These are phyloP conservation scores for Cryptomeria japonica DNA, from an alignment of 75 land plant genomes.

Conservation along the genomic window DNA sequence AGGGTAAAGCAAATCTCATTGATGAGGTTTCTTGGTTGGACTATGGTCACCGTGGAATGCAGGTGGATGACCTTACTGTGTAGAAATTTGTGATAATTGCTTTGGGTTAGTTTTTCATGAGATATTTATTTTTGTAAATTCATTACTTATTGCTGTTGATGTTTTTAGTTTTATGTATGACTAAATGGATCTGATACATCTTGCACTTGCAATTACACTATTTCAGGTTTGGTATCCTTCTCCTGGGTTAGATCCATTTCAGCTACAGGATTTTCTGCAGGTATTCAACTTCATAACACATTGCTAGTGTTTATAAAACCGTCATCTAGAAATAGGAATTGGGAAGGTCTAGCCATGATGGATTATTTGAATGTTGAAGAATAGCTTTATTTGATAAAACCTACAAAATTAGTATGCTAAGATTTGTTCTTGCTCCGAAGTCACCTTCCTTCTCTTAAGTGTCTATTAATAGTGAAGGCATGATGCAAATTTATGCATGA, in stretches of 20 bases:
- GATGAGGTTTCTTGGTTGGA: conserved; percentile 99
- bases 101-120: not conserved
- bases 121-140: not conserved
- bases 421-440: not conserved
- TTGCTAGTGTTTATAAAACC: not conserved
- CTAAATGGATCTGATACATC: not conserved
- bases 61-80: conserved; percentile 43
- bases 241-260: conserved; percentile 67
- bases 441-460: not conserved
- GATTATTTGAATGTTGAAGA: not conserved
- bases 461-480: not conserved
- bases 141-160: not conserved
- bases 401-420: not conserved
- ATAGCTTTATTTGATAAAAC: not conserved
- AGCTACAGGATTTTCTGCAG: conserved; percentile 84
- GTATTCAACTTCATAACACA: conserved; percentile 23
- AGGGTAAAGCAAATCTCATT: conserved; percentile 69
- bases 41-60: conserved; percentile 99
- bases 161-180: not conserved
- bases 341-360: not conserved
- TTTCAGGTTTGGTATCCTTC: conserved; percentile 98
- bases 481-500: not conserved
- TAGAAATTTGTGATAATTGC: not conserved
- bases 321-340: not conserved
- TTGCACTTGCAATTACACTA: conserved; percentile 1